A percentile compares a stretch with the other conserved stretches of the same genome.
Conservation (phyloP, 257 asterid species). For the Solanum bulbocastanum region DNA sequence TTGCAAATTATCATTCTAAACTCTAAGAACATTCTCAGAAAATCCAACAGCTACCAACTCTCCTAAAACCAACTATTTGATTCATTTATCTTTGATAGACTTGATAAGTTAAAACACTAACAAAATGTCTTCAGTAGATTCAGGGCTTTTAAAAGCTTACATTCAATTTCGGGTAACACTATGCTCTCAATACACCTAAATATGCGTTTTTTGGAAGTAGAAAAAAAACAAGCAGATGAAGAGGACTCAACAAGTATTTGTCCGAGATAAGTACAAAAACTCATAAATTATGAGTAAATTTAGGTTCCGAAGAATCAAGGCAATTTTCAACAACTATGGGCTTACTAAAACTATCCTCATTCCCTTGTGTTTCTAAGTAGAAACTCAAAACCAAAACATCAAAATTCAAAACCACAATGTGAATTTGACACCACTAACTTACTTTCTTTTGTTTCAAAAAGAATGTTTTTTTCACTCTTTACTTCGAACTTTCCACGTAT, state of each 20-base stretch:
- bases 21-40: too few relatives aligned
- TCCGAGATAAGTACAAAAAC: not conserved
- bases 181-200: not conserved
- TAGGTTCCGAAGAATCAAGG: not conserved
- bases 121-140: not conserved
- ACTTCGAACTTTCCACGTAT: too few relatives aligned
- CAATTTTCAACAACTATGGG: not conserved
- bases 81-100: not conserved
- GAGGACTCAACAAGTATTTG: not conserved
- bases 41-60: too few relatives aligned
- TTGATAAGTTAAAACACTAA: not conserved
- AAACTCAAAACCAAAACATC: not conserved
- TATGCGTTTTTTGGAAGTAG: not conserved
- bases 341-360: not conserved
- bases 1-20: too few relatives aligned
- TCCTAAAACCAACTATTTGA: too few relatives aligned
- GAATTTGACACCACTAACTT: not conserved
- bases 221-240: not conserved
- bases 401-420: not conserved
- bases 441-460: not conserved
- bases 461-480: too few relatives aligned
- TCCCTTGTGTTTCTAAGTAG: not conserved
- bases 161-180: not conserved
- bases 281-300: not conserved
- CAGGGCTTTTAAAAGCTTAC: not conserved